A percentile compares a stretch with the other conserved stretches of the same genome.
These are phyloP conservation scores for Mycena alexandri DNA, from an alignment of 768 basidiomycete species.

Conservation along the genomic window DNA sequence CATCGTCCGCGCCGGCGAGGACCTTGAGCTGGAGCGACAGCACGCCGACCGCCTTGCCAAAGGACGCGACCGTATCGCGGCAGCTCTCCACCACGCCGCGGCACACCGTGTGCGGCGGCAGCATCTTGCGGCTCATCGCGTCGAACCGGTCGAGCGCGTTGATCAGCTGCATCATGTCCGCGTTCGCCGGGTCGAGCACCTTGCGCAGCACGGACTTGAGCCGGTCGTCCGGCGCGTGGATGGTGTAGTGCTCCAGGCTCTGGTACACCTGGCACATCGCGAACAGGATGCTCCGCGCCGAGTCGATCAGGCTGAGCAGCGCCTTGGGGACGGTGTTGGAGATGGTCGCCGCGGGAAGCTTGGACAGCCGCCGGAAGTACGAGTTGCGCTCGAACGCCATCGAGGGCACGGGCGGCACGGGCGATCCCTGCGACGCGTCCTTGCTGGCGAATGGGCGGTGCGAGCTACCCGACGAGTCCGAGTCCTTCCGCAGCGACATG, in stretches of 20 bases:
- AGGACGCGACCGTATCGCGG: constrained; percentile 84
- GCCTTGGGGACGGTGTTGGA: constrained; percentile 77
- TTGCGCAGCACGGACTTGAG: constrained; percentile 84
- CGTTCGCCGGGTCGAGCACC: constrained; percentile 87
- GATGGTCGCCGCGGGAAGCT: constrained; percentile 71
- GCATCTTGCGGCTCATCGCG: constrained; percentile 73
- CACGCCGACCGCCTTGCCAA: constrained; percentile 90
- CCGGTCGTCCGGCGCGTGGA: constrained; percentile 86
- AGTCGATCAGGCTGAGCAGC: constrained; percentile 81
- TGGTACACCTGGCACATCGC: constrained; percentile 93
- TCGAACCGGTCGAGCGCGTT: constrained; percentile 94
- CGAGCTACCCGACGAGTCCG: constrained; percentile 53
- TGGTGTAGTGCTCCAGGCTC: constrained; percentile 87
- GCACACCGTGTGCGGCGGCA: constrained; percentile 81
- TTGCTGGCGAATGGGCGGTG: constrained; percentile 41
- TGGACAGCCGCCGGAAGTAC: constrained; percentile 94
- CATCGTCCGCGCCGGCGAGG: constrained; percentile 80
- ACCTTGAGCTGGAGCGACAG: constrained; percentile 85
- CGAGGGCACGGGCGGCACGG: constrained; percentile 63
- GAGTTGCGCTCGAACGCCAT: constrained; percentile 88
- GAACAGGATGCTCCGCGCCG: constrained; percentile 93
- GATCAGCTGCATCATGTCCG: constrained; percentile 87
- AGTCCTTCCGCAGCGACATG: constrained; percentile 61
- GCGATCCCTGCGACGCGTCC: constrained; percentile 41
- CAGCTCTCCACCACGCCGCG: constrained; percentile 86